Base-by-base conservation (phyloP, 352 stramenopile species). In the Globisporangium alternatum region DNA sequence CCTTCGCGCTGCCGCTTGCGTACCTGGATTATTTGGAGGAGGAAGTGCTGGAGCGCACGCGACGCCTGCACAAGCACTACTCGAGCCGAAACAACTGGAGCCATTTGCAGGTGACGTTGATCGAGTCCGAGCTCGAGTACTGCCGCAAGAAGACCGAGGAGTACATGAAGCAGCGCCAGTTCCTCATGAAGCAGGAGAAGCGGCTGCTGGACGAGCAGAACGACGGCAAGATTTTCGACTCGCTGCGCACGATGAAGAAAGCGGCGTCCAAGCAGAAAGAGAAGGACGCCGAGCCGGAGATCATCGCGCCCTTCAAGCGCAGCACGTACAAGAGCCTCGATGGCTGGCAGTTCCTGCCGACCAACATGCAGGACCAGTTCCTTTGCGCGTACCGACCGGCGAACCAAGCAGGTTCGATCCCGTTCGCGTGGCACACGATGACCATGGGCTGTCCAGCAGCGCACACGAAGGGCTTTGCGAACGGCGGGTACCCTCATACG, bases 281-380 rank as follows among this genome's bases (percentile, higher is more conserved):
- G n/a, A 67, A 68, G 43, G 52, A 64, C 0, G 21, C 62, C 12
- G 62, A 75, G 2, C 55, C 48, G 13, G 78, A 88, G 21, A 45
- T 80, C 12, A 57, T 85, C 17, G 76, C 82, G 8, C 81, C 83
- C 13, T 95, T 95, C 72, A 93, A 93, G 69, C 80, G 83, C 47
- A 95, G 86, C 73, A 93, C 85, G 60, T 91, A 82, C 77, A 93
- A 93, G 59, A 89, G 75, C 39, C 67, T 91, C 13, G 81, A 90
- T 19, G 55, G 86, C 31, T 95, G 86, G 86, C 82, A 93, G 58
- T 90, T 86, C 47, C 39, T 95, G 13, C 78, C 86, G 0, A 95
- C 86, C 19, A 95, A 95, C 71, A 91, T 95, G 83, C 86, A 95
- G 68, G 76, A 93, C 60, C 84, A 93, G 67, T 93, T 90, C 56